Evolutionary conservation across 345 rosid genomes (phyloP).

Genomic region (Isatis tinctoria): DNA sequence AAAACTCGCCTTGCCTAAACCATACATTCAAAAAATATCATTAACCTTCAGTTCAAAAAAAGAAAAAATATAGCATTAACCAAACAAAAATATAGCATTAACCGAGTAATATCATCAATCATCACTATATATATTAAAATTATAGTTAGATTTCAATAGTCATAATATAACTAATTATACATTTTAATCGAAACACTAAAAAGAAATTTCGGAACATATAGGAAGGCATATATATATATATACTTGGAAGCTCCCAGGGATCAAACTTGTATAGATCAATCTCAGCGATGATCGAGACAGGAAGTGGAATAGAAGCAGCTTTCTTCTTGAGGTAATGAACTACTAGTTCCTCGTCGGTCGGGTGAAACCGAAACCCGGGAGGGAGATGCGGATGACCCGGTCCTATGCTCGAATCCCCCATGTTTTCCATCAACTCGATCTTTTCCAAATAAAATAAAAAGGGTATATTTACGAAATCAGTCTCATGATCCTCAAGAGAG

Average conservation of each 20-base stretch:
- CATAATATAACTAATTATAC: too few relatives aligned
- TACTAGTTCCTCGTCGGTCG: slow-evolving; percentile 66
- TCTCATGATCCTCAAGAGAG: slow-evolving; percentile 3
- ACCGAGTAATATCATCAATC: background rate
- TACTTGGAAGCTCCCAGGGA: slow-evolving; percentile 72
- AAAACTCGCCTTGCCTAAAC: slow-evolving; percentile 60
- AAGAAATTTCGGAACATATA: background rate
- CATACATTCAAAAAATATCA: background rate
- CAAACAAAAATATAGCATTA: background rate
- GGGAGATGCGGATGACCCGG: slow-evolving; percentile 40
- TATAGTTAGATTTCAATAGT: background rate
- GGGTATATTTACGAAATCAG: background rate
- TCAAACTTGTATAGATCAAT: slow-evolving; percentile 73
- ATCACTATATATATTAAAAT: background rate
- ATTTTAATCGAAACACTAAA: background rate
- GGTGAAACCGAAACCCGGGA: slow-evolving; percentile 62
- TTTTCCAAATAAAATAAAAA: background rate
- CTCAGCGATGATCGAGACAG: slow-evolving; percentile 67
- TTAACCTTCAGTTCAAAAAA: too few relatives aligned
- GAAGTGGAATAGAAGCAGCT: slow-evolving; percentile 58
- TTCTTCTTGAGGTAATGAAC: slow-evolving; percentile 69
- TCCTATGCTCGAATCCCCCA: slow-evolving; percentile 29
- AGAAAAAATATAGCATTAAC: too few relatives aligned
- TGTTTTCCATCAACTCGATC: slow-evolving; percentile 14
- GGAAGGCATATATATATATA: too few relatives aligned